Conservation (phyloP, 2,329 filamentous ascomycete genomes). For the Venturia oleaginea region DNA sequence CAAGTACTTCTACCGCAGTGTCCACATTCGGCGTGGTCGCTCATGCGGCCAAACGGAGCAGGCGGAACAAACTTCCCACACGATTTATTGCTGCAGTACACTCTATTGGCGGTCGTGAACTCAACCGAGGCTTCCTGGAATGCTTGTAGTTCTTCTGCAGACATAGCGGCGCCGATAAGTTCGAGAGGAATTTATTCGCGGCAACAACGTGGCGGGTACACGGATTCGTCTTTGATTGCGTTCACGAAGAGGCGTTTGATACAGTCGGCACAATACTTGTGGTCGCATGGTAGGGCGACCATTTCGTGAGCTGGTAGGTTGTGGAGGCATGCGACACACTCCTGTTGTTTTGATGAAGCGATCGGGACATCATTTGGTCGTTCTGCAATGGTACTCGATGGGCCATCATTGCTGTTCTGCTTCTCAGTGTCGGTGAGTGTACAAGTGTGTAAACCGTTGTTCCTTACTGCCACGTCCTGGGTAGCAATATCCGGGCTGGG, state of each 20-base stretch:
- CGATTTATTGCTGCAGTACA: background rate
- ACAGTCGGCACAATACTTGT: background rate
- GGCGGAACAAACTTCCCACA: background rate
- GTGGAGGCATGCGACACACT: background rate
- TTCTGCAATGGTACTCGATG: too few relatives aligned
- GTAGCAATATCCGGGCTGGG: too few relatives aligned
- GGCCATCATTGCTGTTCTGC: too few relatives aligned
- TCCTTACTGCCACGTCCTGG: too few relatives aligned
- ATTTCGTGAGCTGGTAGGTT: background rate
- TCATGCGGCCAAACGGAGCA: too few relatives aligned
- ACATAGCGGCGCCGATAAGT: background rate
- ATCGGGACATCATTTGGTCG: too few relatives aligned
- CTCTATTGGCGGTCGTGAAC: background rate
- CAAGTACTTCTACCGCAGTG: background rate
- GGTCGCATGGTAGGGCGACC: background rate
- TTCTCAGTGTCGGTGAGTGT: too few relatives aligned
- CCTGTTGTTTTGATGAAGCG: background rate
- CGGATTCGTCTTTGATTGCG: background rate
- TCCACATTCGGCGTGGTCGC: background rate
- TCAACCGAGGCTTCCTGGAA: background rate
- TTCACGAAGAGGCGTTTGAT: background rate
- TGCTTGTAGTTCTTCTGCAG: background rate
- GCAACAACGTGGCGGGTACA: background rate
- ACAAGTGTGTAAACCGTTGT: too few relatives aligned
- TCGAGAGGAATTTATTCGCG: background rate